Evolutionary conservation across 257 asterid genomes (phyloP).

Genomic region (Perilla frutescens): DNA sequence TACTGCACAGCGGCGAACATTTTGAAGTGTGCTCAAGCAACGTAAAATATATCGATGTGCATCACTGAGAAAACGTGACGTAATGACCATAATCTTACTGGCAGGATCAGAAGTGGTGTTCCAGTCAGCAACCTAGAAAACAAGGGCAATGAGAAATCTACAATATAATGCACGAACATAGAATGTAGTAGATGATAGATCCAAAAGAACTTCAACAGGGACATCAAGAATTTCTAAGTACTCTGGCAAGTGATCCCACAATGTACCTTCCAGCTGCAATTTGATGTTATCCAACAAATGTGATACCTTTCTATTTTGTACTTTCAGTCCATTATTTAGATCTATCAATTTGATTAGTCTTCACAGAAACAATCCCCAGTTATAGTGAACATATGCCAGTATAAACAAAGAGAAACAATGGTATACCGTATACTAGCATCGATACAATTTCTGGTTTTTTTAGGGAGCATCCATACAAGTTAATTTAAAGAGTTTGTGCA

Average conservation of each 20-base stretch:
- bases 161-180: neutral
- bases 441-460: too few relatives aligned
- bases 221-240: constrained; percentile 25
- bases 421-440: too few relatives aligned
- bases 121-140: constrained; percentile 69
- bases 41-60: constrained; percentile 90
- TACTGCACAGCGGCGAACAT: constrained; percentile 59
- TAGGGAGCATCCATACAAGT: neutral
- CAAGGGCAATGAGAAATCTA: constrained; percentile 25
- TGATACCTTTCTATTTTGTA: neutral
- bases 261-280: constrained; percentile 20
- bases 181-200: neutral
- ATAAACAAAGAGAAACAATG: constrained; percentile 2
- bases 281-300: neutral
- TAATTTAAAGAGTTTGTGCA: neutral
- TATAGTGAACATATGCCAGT: constrained; percentile 2
- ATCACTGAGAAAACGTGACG: constrained; percentile 86
- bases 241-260: constrained; percentile 24
- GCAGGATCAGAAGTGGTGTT: constrained; percentile 54
- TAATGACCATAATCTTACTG: constrained; percentile 74
- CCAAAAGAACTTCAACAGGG: constrained; percentile 24
- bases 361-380: neutral
- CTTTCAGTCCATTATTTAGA: neutral
- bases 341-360: neutral
- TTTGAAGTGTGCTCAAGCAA: constrained; percentile 70